phyloP scores from a whole-genome alignment of 345 rosid genomes.

The Nephelium lappaceum region DNA sequence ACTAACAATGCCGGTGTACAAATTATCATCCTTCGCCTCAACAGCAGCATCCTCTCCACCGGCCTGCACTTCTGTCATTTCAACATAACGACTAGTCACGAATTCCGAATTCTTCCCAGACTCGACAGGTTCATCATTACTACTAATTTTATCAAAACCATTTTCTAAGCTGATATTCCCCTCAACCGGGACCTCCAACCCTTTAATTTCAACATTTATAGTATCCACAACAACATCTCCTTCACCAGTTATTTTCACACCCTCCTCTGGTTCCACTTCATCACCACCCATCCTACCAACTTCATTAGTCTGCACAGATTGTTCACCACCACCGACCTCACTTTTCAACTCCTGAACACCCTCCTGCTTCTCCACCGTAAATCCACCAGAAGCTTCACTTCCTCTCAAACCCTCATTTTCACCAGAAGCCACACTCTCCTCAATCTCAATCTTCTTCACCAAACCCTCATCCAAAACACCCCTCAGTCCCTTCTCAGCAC shows the following conservation, averaged over 20 bases:
- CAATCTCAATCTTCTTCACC: constrained; percentile 24
- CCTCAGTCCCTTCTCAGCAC: constrained; percentile 26
- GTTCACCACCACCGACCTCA: constrained; percentile 25
- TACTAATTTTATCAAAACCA: constrained; percentile 46
- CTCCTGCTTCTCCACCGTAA: constrained; percentile 23
- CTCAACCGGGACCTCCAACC: constrained; percentile 31
- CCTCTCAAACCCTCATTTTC: not conserved
- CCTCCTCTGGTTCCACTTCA: constrained; percentile 37
- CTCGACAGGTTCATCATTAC: constrained; percentile 25
- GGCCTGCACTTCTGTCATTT: constrained; percentile 24
- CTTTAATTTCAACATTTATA: constrained; percentile 32
- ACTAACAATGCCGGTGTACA: not conserved
- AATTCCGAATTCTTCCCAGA: constrained; percentile 30
- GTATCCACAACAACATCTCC: constrained; percentile 43
- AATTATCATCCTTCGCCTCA: constrained; percentile 10
- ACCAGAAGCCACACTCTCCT: no score
- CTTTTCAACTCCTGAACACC: constrained; percentile 25
- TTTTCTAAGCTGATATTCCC: constrained; percentile 39
- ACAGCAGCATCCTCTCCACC: constrained; percentile 22
- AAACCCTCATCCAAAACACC: constrained; percentile 27
- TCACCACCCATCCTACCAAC: constrained; percentile 19
- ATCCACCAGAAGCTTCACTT: constrained; percentile 5
- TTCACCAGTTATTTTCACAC: constrained; percentile 30
- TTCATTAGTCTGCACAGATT: constrained; percentile 7
- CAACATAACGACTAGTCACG: constrained; percentile 20